phyloP scores from a whole-genome alignment of 345 rosid genomes.

The Aegle marmelos region DNA sequence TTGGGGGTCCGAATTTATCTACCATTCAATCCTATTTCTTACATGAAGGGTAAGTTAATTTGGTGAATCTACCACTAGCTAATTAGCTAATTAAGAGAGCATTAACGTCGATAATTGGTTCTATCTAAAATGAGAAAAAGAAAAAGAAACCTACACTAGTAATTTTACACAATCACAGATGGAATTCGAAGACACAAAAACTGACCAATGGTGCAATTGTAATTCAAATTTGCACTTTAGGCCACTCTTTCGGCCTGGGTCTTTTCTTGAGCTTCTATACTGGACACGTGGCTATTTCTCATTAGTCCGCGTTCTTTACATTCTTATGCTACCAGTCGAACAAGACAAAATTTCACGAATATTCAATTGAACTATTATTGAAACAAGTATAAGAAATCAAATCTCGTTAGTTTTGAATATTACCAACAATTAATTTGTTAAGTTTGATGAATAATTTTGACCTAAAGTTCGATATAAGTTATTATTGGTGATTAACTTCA shows the following conservation, averaged over 20 bases:
- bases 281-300: neutral
- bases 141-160: neutral
- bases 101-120: neutral
- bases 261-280: neutral
- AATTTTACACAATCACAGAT: neutral
- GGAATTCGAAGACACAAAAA: no score
- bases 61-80: constrained; percentile 2
- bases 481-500: neutral
- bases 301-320: neutral
- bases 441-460: neutral
- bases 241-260: neutral
- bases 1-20: neutral
- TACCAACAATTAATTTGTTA: neutral
- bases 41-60: neutral
- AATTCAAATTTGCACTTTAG: no score
- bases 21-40: neutral
- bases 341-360: neutral
- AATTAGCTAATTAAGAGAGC: neutral
- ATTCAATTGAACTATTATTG: neutral
- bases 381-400: neutral
- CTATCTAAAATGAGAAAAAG: neutral
- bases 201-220: no score
- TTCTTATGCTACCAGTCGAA: neutral
- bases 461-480: neutral
- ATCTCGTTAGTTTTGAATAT: neutral